phyloP scores from a whole-genome alignment of 306 rosid genomes.

The Fagus sylvatica region DNA sequence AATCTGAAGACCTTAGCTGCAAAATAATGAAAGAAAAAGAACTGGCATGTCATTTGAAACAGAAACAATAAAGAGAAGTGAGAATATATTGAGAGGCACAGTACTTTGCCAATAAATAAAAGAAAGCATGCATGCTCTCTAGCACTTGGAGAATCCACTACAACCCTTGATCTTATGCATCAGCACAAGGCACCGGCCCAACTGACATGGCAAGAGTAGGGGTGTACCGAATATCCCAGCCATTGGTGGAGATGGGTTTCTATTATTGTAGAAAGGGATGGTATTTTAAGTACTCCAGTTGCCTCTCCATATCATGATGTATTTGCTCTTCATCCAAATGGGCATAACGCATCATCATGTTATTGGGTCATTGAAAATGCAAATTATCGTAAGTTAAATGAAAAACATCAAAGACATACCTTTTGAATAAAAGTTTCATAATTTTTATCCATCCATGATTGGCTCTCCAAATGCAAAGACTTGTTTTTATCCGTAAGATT shows the following conservation, averaged over 20 bases:
- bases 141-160: not conserved
- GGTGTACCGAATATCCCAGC: slow-evolving; percentile 11
- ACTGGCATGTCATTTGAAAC: not conserved
- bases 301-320: slow-evolving; percentile 2
- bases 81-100: not conserved
- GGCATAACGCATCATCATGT: not conserved
- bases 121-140: not conserved
- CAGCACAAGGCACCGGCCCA: not conserved
- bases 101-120: not conserved
- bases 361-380: not conserved
- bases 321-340: slow-evolving; percentile 1
- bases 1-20: slow-evolving; percentile 77
- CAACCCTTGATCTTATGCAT: not conserved
- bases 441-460: slow-evolving; percentile 74
- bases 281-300: slow-evolving; percentile 8
- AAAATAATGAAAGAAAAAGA: slow-evolving; percentile 2
- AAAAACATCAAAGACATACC: slow-evolving; percentile 48
- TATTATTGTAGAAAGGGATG: not conserved
- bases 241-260: slow-evolving; percentile 6
- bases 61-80: not conserved
- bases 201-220: not conserved
- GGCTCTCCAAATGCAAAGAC: slow-evolving; percentile 65
- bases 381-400: not conserved
- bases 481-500: slow-evolving; percentile 39
- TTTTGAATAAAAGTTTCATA: slow-evolving; percentile 59